Conservation (phyloP, 768 basidiomycete species). For the Chalciporus piperatus region DNA sequence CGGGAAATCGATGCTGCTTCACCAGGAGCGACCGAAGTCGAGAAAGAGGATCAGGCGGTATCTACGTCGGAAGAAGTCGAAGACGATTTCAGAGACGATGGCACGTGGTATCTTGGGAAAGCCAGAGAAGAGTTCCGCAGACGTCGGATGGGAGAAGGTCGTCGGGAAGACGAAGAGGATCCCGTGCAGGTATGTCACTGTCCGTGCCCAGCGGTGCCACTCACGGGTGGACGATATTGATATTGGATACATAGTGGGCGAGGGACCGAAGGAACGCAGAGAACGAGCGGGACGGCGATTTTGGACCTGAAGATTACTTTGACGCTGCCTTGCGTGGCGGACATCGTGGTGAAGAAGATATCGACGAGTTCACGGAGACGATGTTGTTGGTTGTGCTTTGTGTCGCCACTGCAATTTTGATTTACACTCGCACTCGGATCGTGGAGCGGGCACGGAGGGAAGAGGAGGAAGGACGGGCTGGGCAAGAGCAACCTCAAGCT, state of each 20-base stretch:
- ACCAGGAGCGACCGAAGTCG: not conserved
- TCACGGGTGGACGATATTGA: too few relatives aligned
- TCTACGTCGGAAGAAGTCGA: conserved; percentile 24
- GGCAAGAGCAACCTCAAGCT: conserved; percentile 15
- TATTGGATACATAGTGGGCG: conserved; percentile 74
- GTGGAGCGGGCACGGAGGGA: conserved; percentile 70
- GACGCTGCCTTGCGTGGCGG: conserved; percentile 63
- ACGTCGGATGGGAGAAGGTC: conserved; percentile 45
- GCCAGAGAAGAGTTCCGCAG: conserved; percentile 75
- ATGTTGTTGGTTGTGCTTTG: conserved; percentile 74
- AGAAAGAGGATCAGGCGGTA: conserved; percentile 1
- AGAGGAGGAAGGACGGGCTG: conserved; percentile 43
- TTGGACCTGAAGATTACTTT: conserved; percentile 81
- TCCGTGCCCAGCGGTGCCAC: too few relatives aligned
- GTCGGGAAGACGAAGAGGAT: conserved; percentile 58
- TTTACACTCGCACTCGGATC: conserved; percentile 78
- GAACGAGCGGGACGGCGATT: conserved; percentile 69
- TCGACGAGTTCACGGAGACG: conserved; percentile 77
- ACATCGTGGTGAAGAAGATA: conserved; percentile 58
- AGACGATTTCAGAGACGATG: conserved; percentile 43
- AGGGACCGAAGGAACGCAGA: conserved; percentile 70
- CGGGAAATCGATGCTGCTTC: conserved; percentile 25
- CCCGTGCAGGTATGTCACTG: conserved; percentile 54
- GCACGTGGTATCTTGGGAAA: conserved; percentile 80
- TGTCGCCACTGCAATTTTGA: conserved; percentile 65